Evolutionary conservation across 495 filamentous ascomycete genomes (phyloP), one percentile per base, ranked within the genome.

Genomic region (Lasiosphaeriaceae sp.): DNA sequence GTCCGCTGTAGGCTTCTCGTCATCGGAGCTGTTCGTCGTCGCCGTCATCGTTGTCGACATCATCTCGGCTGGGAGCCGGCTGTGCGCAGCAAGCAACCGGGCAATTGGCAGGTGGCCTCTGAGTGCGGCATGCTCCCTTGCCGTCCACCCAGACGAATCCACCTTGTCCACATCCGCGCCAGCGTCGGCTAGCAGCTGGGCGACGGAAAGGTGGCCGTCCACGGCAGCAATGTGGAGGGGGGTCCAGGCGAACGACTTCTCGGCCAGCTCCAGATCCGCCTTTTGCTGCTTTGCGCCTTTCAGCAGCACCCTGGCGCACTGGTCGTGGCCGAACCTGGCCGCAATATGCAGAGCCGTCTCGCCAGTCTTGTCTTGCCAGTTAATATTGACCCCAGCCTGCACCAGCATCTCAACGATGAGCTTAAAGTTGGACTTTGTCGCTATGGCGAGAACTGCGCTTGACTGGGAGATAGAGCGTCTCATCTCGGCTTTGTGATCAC

Each of bases 271-370:
- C 2, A 90, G 71, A 61, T 97, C 74, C 0, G 86, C 84, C 57
- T 86, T 89, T 58, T 91, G 88, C 26, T 81, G 74, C 8, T 75
- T 63, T 0, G 83, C 85, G 12, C 89, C 90, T 8, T 86, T 75
- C 11, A 98, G 68, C 20, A 98, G 71, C 24, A 88, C 84, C 55
- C 74, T 79, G 1, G 88, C 90, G 64, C 94, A 97, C 50, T 91
- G 79, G 35, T 80, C 80, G 64, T 96, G 89, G 12, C 89, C 91
- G 66, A 91, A 92, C 34, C 92, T 85, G 22, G 95, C 95, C 14
- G 94, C 92, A 66, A 96, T 81, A 66, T 98, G 95, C 43, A 98
- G 70, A 3, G 92, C 91, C 29, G 91, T 91, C 73, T 97, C 95
- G n/a, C 93, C 93, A 44, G 89, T 86, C 54, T 88, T 84, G 66